Base-by-base conservation (phyloP, 257 asterid species). In the Solanum bulbocastanum region DNA sequence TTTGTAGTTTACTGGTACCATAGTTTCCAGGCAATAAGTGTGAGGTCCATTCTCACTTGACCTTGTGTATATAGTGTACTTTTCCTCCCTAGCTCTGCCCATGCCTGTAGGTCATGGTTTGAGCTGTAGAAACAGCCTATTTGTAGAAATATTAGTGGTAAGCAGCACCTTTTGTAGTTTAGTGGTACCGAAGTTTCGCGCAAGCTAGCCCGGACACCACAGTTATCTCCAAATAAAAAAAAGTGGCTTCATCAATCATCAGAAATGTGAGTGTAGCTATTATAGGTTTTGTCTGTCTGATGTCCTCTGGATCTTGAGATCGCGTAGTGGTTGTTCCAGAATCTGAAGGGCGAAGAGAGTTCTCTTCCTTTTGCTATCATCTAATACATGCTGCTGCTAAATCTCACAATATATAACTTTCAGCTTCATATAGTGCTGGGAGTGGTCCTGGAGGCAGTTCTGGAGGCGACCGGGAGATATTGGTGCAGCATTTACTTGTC, bases 401-500 rank as follows among this genome's bases (percentile, higher is more conserved):
- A 23, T 72, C 79, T 86, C 46, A 72, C 84, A 37, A 35, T 85
- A 46, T 87, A 23, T 86, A 62, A 15, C 73, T 35, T 93, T 92
- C 97, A 93, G 98, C 96, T 92, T 91, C 96, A 56, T 93, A 87
- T 87, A 92, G 92, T 91, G 86, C 96, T 12, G 97, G 91, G 85
- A 93, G 91, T 88, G 88, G 92, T 91, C 75, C 93, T 12, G 92
- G 87, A 79, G 91, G 88, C 82, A 94, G 95, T 90, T 88, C 92
- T 9, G 92, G 86, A 81, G 92, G 88, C 40, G 95, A 94, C 15
- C 94, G 93, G 89, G 99, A 97, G 91, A 88, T 97, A 91, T 89
- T 97, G 90, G 98, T 97, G 82, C 98, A 97, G 92, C 99, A 97
- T 91, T 92, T 97, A 89, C 98, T 97, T 86, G 96, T 97, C 89